Conservation (phyloP, 2,329 filamentous ascomycete genomes). For the Monilinia polystroma region DNA sequence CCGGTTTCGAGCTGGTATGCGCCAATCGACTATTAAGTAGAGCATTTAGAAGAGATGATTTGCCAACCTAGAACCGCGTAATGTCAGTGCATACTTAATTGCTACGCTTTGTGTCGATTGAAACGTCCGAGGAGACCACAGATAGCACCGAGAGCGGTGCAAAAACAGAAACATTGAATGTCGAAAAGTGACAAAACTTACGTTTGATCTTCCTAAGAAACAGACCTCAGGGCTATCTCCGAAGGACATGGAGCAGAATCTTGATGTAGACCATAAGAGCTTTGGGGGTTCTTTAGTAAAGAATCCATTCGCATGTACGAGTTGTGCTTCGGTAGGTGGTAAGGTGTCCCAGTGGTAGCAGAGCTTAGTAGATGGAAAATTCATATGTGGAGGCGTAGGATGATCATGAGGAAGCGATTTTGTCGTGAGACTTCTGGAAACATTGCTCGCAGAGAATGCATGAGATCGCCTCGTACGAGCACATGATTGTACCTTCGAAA, state of each 20-base stretch:
- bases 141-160: neutral
- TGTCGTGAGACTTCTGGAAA: constrained; percentile 14
- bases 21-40: constrained; percentile 54
- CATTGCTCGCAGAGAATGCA: neutral
- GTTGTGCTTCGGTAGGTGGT: constrained; percentile 46
- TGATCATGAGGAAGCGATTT: constrained; percentile 9
- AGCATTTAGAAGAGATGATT: constrained; percentile 65
- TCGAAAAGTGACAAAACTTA: neutral
- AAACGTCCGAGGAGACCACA: neutral
- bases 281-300: constrained; percentile 49
- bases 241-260: constrained; percentile 59
- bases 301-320: constrained; percentile 47
- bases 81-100: neutral
- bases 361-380: constrained; percentile 31
- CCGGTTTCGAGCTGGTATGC: constrained; percentile 57
- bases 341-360: constrained; percentile 53
- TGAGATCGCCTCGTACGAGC: constrained; percentile 3
- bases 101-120: neutral
- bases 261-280: constrained; percentile 59
- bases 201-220: constrained; percentile 69
- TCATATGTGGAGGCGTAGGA: constrained; percentile 13
- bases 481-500: constrained; percentile 24
- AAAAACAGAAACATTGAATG: neutral
- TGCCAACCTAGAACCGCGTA: constrained; percentile 49
- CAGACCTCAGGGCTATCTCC: constrained; percentile 44